Evolutionary conservation across 179 eudicot genomes (phyloP).

Genomic region (Drosera spatulata): DNA sequence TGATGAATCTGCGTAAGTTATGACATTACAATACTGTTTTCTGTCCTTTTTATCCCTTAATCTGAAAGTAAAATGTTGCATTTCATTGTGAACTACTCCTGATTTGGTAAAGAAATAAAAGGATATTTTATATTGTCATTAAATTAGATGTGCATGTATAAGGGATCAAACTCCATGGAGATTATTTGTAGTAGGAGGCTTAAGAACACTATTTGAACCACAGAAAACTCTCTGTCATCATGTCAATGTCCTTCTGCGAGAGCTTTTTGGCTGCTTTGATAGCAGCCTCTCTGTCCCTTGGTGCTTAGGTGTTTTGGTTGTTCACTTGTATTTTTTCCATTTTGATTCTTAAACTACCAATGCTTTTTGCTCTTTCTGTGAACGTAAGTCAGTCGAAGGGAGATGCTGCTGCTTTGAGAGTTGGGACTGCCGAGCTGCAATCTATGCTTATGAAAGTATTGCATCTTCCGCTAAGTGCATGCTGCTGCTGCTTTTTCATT

Average conservation of each 20-base stretch:
- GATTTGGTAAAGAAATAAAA: neutral
- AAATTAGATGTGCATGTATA: too few relatives aligned
- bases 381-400: slow-evolving; percentile 51
- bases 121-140: neutral
- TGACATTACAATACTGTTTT: neutral
- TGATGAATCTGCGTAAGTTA: slow-evolving; percentile 58
- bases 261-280: too few relatives aligned
- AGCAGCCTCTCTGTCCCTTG: too few relatives aligned
- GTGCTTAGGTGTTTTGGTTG: neutral
- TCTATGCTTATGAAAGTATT: slow-evolving; percentile 64
- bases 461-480: slow-evolving; percentile 5
- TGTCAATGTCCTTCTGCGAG: too few relatives aligned
- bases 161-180: too few relatives aligned
- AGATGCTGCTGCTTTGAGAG: slow-evolving; percentile 41
- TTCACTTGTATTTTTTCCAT: neutral
- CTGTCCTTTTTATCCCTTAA: neutral
- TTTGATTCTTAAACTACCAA: neutral
- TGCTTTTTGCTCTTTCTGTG: neutral
- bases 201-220: too few relatives aligned
- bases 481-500: neutral
- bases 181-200: too few relatives aligned
- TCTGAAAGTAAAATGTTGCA: neutral
- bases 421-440: slow-evolving; percentile 57
- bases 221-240: too few relatives aligned
- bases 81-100: neutral